Base-by-base conservation (phyloP, 2,329 filamentous ascomycete species). In the Aspergillus ustus region DNA sequence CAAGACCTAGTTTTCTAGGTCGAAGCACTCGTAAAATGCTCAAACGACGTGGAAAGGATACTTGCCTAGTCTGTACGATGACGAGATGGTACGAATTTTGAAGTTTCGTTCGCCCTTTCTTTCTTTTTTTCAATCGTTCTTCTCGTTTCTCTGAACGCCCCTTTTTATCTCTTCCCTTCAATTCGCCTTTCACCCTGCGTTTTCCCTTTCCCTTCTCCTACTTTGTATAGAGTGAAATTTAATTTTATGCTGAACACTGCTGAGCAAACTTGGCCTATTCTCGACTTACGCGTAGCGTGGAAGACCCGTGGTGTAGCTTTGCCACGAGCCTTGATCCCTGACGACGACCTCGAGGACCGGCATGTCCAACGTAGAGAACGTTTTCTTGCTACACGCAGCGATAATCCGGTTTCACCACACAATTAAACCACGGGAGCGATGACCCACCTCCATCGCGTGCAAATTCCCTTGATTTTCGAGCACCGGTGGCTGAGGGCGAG, bases 61-160 rank as follows among this genome's bases (percentile, higher is more conserved):
- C 34, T 40, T 40, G 45, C 58, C 56, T 59, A 53, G 61, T 37
- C 29, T 69, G 67, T 66, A 69, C 63, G 67, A 69, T 69, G 65
- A 63, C 53, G 57, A 67, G 63, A 66, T 61, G 57, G 65, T 61
- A 67, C 61, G 65, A 68, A 66, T 46, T 59, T 45, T 51, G 55
- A 53, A 55, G 44, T 51, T 57, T 34, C 52, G 40, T 55, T 52
- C 40, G 25, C 55, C 58, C 34, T 29, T 54, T 59, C 45, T 19
- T 48, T 46, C 48, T 43, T 46, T 48, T 53, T 19, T 49, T 50
- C 15, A 22, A 9, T 7, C 19, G 19, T 17, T 34, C 20, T 45
- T 52, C n/a, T 20, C 31, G n/a, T 52, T 45, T 40, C 31, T 37
- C 22, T 53, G 43, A 31, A 2, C 9, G 44, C 44, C 29, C 44